These are phyloP conservation scores for Pseudopithomyces chartarum DNA, from an alignment of 2,329 filamentous ascomycete species.

Conservation along the genomic window DNA sequence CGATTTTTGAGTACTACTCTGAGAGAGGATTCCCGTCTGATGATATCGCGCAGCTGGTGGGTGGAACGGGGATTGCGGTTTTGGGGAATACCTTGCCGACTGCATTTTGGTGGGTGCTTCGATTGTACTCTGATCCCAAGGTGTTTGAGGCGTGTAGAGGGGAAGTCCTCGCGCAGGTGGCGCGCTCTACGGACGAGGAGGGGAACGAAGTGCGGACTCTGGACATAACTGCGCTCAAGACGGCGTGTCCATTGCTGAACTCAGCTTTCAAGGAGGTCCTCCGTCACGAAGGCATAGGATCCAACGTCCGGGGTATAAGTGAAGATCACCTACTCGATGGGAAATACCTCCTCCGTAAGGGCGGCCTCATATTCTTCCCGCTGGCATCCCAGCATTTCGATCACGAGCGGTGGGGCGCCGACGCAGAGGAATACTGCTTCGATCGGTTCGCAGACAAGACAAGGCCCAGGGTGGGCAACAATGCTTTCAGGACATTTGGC, in stretches of 20 bases:
- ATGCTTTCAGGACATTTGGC: conserved; percentile 34
- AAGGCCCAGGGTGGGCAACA: conserved; percentile 7
- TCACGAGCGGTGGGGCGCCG: conserved; percentile 31
- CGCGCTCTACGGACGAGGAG: conserved; percentile 3
- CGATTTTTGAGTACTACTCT: not conserved
- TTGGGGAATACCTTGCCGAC: conserved; percentile 46
- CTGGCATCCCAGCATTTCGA: conserved; percentile 30
- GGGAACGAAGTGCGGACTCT: conserved; percentile 28
- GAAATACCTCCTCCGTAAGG: conserved; percentile 39
- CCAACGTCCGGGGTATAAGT: conserved; percentile 36
- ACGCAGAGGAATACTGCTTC: conserved; percentile 34
- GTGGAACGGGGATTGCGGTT: conserved; percentile 42
- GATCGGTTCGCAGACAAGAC: conserved; percentile 29
- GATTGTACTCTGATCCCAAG: conserved; percentile 38
- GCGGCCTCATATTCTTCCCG: conserved; percentile 32
- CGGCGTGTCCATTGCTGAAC: conserved; percentile 41
- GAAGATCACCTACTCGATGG: conserved; percentile 35
- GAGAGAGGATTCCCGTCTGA: conserved; percentile 32
- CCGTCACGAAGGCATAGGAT: conserved; percentile 38
- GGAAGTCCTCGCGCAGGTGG: conserved; percentile 15
- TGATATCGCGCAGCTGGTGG: conserved; percentile 47
- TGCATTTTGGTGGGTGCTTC: conserved; percentile 46
- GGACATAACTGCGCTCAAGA: conserved; percentile 25
- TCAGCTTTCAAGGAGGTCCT: conserved; percentile 49
- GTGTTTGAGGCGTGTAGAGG: conserved; percentile 35